A percentile compares a stretch with the other conserved stretches of the same genome.
Conservation (phyloP, 805 yeast genomes). For the Grigorovia humatica region DNA sequence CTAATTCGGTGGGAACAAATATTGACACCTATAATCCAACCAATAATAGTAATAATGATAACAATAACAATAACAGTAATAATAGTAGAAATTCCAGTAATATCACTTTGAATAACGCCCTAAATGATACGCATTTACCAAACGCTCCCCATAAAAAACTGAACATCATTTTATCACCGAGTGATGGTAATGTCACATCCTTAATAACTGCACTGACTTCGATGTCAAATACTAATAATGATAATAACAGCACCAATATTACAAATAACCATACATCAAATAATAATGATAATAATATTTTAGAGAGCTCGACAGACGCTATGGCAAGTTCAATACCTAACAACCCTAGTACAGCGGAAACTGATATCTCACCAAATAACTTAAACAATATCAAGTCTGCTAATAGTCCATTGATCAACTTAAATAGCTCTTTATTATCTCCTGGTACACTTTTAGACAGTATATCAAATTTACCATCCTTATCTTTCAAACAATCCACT, state of each 20-base stretch:
- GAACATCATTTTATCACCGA: neutral
- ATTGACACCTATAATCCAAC: neutral
- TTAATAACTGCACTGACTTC: conserved; percentile 10
- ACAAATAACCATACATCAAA: neutral
- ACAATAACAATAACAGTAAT: too few relatives aligned
- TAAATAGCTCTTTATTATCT: neutral
- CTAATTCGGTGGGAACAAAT: neutral
- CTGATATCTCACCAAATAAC: neutral
- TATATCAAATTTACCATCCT: neutral
- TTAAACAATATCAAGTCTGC: neutral
- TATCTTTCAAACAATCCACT: neutral
- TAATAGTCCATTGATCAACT: neutral
- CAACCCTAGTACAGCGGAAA: neutral
- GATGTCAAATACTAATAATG: conserved; percentile 1
- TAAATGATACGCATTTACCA: neutral
- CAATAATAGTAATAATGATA: too few relatives aligned
- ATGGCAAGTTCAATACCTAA: neutral
- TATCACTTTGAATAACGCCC: neutral
- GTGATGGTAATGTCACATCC: conserved; percentile 13
- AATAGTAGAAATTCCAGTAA: neutral
- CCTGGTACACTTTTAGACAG: neutral
- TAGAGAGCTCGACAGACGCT: neutral
- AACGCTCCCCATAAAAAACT: neutral
- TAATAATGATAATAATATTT: neutral
- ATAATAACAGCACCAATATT: neutral